Percentiles rank a stretch among this genome's conserved stretches.
Evolutionary conservation across 257 asterid genomes (phyloP).

Genomic region (Ligustrum vulgare): DNA sequence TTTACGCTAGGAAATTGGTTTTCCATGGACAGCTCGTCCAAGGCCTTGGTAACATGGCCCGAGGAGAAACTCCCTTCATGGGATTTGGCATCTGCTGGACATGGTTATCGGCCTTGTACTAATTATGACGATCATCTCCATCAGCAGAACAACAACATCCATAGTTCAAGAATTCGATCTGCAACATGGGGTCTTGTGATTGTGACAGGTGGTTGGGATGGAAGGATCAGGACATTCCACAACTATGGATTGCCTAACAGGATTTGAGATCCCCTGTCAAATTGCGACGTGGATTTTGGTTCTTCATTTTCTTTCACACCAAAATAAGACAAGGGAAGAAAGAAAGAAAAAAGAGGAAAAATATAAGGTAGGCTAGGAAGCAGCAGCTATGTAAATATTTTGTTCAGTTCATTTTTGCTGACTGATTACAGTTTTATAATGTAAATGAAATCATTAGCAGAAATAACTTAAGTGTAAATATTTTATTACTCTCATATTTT

Average conservation of each 20-base stretch:
- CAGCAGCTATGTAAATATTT: background rate
- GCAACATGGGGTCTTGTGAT: slow-evolving; percentile 47
- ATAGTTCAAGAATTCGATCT: slow-evolving; percentile 15
- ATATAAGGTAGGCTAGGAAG: background rate
- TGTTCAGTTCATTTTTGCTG: slow-evolving; percentile 1
- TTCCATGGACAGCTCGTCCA: slow-evolving; percentile 50
- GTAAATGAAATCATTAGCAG: slow-evolving; percentile 21
- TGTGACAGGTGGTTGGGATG: slow-evolving; percentile 50
- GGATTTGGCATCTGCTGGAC: slow-evolving; percentile 24
- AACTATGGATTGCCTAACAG: slow-evolving; percentile 46
- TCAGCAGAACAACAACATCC: slow-evolving; percentile 10
- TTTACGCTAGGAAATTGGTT: slow-evolving; percentile 73
- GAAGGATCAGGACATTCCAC: slow-evolving; percentile 53
- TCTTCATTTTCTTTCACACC: slow-evolving; percentile 52
- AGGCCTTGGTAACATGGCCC: slow-evolving; percentile 73
- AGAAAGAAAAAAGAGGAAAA: no score
- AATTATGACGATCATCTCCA: slow-evolving; percentile 21
- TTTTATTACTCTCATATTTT: background rate
- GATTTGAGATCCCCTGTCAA: background rate
- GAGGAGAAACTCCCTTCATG: slow-evolving; percentile 72
- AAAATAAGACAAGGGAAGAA: no score
- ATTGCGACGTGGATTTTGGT: background rate
- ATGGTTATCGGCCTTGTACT: background rate
- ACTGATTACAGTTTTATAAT: background rate
- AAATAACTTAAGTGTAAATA: background rate